A percentile compares a stretch with the other conserved stretches of the same genome.
phyloP scores from a whole-genome alignment of 208 protist genomes.

The Spongospora subterranea region DNA sequence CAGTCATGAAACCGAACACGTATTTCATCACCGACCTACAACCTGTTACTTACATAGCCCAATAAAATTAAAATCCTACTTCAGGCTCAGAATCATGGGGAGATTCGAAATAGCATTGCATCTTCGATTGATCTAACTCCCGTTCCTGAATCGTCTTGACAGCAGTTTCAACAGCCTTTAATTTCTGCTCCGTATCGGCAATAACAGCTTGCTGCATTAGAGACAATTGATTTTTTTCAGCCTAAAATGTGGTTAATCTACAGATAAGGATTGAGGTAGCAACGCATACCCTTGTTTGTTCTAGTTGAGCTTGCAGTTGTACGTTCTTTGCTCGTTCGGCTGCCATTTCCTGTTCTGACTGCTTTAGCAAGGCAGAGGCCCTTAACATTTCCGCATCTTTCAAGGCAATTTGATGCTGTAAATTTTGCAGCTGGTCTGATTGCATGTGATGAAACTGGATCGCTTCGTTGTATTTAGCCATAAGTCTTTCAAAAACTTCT shows the following conservation, averaged over 20 bases:
- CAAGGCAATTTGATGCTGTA: not conserved
- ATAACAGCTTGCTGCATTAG: not conserved
- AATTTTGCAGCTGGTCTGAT: not conserved
- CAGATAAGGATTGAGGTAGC: not conserved
- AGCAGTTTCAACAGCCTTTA: not conserved
- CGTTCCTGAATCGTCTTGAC: not conserved
- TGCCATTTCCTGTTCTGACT: conserved; percentile 1
- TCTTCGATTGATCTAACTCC: not conserved
- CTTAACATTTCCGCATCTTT: not conserved
- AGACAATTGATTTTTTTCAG: not conserved
- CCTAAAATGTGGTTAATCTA: not conserved
- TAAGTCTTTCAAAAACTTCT: not conserved
- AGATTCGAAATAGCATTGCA: conserved; percentile 48
- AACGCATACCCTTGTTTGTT: not conserved
- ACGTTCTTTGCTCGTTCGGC: not conserved
- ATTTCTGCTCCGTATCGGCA: conserved; percentile 33
- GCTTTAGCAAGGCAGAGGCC: not conserved
- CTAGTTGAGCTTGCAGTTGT: not conserved
- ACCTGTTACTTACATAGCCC: not conserved
- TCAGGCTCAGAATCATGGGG: conserved; percentile 33
- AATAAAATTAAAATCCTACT: not conserved
- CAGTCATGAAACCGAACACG: conserved; percentile 4
- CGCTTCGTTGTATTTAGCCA: not conserved
- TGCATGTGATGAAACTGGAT: not conserved
- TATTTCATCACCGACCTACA: conserved; percentile 35